A percentile compares a stretch with the other conserved stretches of the same genome.
These are phyloP conservation scores for Rhizopus sp. DNA, from an alignment of 371 early-diverging fungal species.

Conservation along the genomic window DNA sequence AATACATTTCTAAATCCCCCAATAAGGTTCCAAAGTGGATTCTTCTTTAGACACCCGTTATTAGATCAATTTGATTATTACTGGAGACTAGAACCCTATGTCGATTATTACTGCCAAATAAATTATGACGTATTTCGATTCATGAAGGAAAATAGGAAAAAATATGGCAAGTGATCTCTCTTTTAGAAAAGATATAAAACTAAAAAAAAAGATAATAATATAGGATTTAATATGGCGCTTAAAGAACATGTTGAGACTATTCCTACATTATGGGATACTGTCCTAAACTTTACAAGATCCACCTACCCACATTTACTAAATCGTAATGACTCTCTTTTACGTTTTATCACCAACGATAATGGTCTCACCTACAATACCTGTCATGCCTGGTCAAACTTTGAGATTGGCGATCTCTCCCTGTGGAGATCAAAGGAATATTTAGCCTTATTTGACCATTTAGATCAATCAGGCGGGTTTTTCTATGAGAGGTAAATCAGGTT, in stretches of 20 bases:
- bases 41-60: conserved; percentile 86
- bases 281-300: conserved; percentile 43
- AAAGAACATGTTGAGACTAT: conserved; percentile 73
- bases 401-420: conserved; percentile 83
- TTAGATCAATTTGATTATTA: conserved; percentile 84
- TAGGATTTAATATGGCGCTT: conserved; percentile 43
- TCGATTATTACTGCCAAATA: conserved; percentile 84
- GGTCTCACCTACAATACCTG: conserved; percentile 59
- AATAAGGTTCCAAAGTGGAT: conserved; percentile 67
- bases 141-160: conserved; percentile 75
- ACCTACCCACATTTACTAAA: conserved; percentile 25
- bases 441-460: conserved; percentile 80
- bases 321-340: conserved; percentile 37
- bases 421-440: conserved; percentile 75
- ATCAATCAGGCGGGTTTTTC: conserved; percentile 87
- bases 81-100: conserved; percentile 96
- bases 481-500: conserved; percentile 67
- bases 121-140: conserved; percentile 88
- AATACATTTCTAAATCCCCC: background rate
- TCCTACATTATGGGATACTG: conserved; percentile 68
- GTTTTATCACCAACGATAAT: conserved; percentile 40
- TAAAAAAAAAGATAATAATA: conserved; percentile 1
- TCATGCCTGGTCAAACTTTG: conserved; percentile 72
- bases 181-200: conserved; percentile 50
- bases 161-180: conserved; percentile 64